Conservation (phyloP, 2,329 filamentous ascomycete genomes). For the Fusarium sp. region DNA sequence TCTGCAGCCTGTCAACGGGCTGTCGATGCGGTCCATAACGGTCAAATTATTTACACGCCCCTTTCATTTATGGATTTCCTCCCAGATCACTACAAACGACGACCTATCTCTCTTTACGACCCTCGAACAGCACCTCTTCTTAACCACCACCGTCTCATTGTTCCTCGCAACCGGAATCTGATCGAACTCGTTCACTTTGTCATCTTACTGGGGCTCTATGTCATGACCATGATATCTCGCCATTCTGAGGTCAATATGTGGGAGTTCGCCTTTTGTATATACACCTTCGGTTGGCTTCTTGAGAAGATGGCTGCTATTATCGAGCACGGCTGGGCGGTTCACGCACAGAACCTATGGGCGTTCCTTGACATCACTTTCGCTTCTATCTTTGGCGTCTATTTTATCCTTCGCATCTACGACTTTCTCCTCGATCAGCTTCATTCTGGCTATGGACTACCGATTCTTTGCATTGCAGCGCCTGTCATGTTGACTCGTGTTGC, state of each 20-base stretch:
- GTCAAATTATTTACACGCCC: conserved; percentile 77
- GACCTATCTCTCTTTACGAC: conserved; percentile 76
- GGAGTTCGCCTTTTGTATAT: conserved; percentile 72
- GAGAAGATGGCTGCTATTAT: conserved; percentile 74
- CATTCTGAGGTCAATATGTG: conserved; percentile 60
- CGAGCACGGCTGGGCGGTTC: conserved; percentile 75
- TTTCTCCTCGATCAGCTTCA: conserved; percentile 58
- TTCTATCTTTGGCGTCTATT: conserved; percentile 71
- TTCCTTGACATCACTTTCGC: conserved; percentile 79
- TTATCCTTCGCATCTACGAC: conserved; percentile 69
- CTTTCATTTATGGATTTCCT: conserved; percentile 78
- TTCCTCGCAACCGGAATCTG: conserved; percentile 74
- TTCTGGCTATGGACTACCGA: conserved; percentile 69
- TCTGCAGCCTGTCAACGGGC: conserved; percentile 76
- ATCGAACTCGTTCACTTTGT: conserved; percentile 75
- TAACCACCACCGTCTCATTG: conserved; percentile 78
- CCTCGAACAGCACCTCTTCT: conserved; percentile 73
- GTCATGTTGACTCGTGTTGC: conserved; percentile 77
- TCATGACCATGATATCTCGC: conserved; percentile 72
- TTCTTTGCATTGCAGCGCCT: conserved; percentile 74
- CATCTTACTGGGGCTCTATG: conserved; percentile 71
- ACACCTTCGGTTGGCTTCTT: conserved; percentile 74
- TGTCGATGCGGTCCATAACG: conserved; percentile 76
- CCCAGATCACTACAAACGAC: conserved; percentile 78
- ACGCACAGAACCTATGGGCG: conserved; percentile 80